These are phyloP conservation scores for Nadsonia fulvescens DNA, from an alignment of 805 yeast species.

Conservation along the genomic window DNA sequence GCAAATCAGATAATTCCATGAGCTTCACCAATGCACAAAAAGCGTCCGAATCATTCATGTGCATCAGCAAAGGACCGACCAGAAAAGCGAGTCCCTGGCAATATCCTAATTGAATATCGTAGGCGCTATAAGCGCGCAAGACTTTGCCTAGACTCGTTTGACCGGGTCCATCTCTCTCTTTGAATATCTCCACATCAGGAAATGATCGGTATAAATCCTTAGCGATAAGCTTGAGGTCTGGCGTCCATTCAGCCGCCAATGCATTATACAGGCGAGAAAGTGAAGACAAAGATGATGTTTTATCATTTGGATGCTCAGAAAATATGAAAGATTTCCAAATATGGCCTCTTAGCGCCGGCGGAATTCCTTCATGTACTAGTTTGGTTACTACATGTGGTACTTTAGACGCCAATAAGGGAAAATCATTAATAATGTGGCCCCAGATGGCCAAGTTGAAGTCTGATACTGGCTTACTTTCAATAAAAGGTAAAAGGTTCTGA, in stretches of 20 bases:
- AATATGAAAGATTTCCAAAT: conserved; percentile 18
- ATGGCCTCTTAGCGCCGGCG: conserved; percentile 18
- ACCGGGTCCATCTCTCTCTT: conserved; percentile 23
- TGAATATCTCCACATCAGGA: conserved; percentile 33
- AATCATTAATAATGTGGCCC: too few relatives aligned
- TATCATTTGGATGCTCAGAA: too few relatives aligned
- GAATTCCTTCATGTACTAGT: conserved; percentile 18
- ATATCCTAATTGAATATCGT: conserved; percentile 46
- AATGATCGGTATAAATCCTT: conserved; percentile 44
- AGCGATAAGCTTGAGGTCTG: conserved; percentile 26
- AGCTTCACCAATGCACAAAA: conserved; percentile 33
- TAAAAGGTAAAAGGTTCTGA: too few relatives aligned
- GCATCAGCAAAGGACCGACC: conserved; percentile 37
- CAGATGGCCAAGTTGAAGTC: too few relatives aligned
- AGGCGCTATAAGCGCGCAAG: conserved; percentile 42
- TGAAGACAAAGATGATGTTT: too few relatives aligned
- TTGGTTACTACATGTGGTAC: conserved; percentile 15
- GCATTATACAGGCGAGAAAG: conserved; percentile 19
- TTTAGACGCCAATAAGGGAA: too few relatives aligned
- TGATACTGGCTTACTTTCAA: too few relatives aligned
- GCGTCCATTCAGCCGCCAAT: conserved; percentile 23
- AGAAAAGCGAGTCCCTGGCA: conserved; percentile 49
- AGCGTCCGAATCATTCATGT: conserved; percentile 24
- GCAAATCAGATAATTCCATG: conserved; percentile 39
- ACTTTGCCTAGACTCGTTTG: conserved; percentile 31